phyloP scores from a whole-genome alignment of 805 yeast species.

The Allodekkera sacchari region DNA sequence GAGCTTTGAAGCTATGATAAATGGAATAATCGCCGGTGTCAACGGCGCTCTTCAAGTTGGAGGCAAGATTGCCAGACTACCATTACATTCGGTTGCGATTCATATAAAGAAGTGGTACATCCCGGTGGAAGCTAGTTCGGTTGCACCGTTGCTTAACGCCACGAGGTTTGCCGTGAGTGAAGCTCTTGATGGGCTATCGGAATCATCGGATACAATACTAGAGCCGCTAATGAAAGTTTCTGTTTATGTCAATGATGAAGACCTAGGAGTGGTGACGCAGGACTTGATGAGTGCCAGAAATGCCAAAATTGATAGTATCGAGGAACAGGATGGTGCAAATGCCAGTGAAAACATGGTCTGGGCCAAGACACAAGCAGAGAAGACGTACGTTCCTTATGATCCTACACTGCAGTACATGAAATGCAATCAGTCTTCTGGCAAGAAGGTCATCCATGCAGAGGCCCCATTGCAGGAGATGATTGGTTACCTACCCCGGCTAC shows the following conservation, averaged over 20 bases:
- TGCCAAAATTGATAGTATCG: slow-evolving; percentile 65
- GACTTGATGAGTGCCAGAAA: slow-evolving; percentile 75
- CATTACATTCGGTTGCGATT: slow-evolving; percentile 54
- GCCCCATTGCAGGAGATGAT: slow-evolving; percentile 88
- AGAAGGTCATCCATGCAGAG: slow-evolving; percentile 60
- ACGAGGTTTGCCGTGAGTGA: slow-evolving; percentile 37
- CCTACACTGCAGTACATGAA: slow-evolving; percentile 39
- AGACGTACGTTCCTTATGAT: slow-evolving; percentile 70
- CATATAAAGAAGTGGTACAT: slow-evolving; percentile 43
- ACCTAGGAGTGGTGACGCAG: slow-evolving; percentile 75
- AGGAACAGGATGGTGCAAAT: slow-evolving; percentile 39
- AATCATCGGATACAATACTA: slow-evolving; percentile 42
- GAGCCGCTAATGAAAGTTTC: slow-evolving; percentile 85
- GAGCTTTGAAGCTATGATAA: slow-evolving; percentile 41
- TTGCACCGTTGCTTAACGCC: slow-evolving; percentile 34
- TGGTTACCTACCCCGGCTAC: slow-evolving; percentile 69
- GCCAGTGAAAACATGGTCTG: slow-evolving; percentile 31
- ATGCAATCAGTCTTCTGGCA: slow-evolving; percentile 20
- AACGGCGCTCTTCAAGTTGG: slow-evolving; percentile 59
- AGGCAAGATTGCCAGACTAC: slow-evolving; percentile 48
- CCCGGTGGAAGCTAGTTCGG: slow-evolving; percentile 37
- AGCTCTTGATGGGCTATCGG: slow-evolving; percentile 24
- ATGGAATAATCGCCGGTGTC: slow-evolving; percentile 49
- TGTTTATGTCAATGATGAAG: slow-evolving; percentile 59
- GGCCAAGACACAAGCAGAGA: slow-evolving; percentile 49